phyloP scores from a whole-genome alignment of 805 yeast genomes.

The Barnettozyma salicaria region DNA sequence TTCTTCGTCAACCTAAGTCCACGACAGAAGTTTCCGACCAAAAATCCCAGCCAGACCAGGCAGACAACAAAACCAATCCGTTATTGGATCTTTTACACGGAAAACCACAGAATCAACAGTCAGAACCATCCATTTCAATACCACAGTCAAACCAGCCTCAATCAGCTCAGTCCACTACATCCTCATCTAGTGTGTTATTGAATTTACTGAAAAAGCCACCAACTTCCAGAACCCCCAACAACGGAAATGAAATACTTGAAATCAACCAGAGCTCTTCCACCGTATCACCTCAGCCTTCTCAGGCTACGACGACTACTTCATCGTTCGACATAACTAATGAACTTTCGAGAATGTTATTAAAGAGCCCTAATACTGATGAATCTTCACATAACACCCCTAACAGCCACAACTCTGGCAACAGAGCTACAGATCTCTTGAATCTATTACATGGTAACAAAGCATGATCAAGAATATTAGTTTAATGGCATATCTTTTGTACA shows the following conservation, averaged over 20 bases:
- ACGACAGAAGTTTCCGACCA: constrained; percentile 12
- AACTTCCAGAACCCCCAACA: constrained; percentile 1
- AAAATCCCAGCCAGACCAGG: neutral
- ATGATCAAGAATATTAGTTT: too few relatives aligned
- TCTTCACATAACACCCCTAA: constrained; percentile 11
- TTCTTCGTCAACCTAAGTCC: constrained; percentile 15
- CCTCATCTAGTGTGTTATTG: constrained; percentile 5
- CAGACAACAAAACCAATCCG: constrained; percentile 1
- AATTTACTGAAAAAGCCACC: constrained; percentile 13
- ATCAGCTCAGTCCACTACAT: neutral
- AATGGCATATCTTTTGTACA: neutral
- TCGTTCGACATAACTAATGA: constrained; percentile 6
- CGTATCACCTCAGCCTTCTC: neutral
- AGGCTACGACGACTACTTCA: constrained; percentile 5
- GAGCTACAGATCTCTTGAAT: constrained; percentile 19
- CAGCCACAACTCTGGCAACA: constrained; percentile 12
- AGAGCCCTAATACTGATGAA: too few relatives aligned
- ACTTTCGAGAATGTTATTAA: constrained; percentile 10
- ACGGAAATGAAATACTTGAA: constrained; percentile 10
- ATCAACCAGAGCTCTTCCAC: constrained; percentile 4
- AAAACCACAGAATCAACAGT: neutral
- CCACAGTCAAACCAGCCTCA: constrained; percentile 1
- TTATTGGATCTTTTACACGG: constrained; percentile 3
- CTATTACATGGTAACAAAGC: constrained; percentile 13
- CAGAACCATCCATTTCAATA: neutral